These are phyloP conservation scores for Rhizophora mangle DNA, from an alignment of 345 rosid species.

Conservation along the genomic window DNA sequence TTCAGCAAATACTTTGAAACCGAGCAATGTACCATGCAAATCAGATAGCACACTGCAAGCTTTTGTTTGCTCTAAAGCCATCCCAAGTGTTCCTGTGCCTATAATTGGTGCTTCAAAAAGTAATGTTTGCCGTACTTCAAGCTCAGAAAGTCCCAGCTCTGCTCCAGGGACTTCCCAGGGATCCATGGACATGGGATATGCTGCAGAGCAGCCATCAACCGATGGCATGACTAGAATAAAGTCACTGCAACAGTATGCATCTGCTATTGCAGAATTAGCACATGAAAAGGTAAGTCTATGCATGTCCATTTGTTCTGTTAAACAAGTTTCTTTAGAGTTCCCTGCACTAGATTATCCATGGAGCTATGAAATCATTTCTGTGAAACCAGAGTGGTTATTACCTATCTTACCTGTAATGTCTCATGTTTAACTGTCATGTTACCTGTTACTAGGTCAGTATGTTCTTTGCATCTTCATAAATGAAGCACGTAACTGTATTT, in stretches of 20 bases:
- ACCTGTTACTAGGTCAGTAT: too few relatives aligned
- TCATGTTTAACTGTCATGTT: too few relatives aligned
- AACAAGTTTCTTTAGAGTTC: not conserved
- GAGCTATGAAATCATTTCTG: not conserved
- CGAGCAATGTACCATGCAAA: constrained; percentile 46
- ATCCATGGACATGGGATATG: constrained; percentile 66
- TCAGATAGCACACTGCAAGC: constrained; percentile 47
- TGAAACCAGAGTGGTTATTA: too few relatives aligned
- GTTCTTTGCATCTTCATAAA: too few relatives aligned
- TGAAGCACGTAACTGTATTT: too few relatives aligned
- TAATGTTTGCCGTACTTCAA: constrained; percentile 40
- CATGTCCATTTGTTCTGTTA: not conserved
- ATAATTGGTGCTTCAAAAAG: constrained; percentile 44
- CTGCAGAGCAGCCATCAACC: constrained; percentile 69
- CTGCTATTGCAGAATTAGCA: constrained; percentile 61
- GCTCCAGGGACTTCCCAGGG: constrained; percentile 81
- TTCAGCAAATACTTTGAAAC: constrained; percentile 54
- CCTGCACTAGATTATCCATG: not conserved
- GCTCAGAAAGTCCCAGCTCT: constrained; percentile 60
- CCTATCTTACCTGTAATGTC: too few relatives aligned
- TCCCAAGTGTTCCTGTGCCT: constrained; percentile 63
- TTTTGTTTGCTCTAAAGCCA: constrained; percentile 28
- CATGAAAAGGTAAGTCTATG: constrained; percentile 53
- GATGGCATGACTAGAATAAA: constrained; percentile 68
- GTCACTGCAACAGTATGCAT: constrained; percentile 74